These are phyloP conservation scores for Pulveroboletus sp. DNA, from an alignment of 768 basidiomycete genomes.

Conservation along the genomic window DNA sequence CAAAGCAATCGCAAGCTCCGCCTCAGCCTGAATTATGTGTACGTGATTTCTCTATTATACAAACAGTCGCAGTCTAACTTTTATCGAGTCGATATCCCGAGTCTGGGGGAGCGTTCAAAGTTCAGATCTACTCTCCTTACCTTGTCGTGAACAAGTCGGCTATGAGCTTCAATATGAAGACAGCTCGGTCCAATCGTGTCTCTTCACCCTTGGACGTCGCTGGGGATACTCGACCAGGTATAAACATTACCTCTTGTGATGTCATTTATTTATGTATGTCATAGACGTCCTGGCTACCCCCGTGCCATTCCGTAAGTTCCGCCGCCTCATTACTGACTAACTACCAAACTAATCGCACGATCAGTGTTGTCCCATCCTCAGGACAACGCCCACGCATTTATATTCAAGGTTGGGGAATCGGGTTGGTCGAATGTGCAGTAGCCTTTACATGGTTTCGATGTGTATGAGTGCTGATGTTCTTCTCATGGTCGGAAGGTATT, in stretches of 20 bases:
- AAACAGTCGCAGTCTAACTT: slow-evolving; percentile 6
- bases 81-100: slow-evolving; percentile 65
- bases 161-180: slow-evolving; percentile 71
- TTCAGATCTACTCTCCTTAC: slow-evolving; percentile 91
- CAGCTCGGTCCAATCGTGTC: slow-evolving; percentile 56
- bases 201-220: slow-evolving; percentile 74
- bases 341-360: neutral
- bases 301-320: slow-evolving; percentile 73
- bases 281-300: slow-evolving; percentile 46
- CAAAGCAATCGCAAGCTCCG: slow-evolving; percentile 69
- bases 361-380: slow-evolving; percentile 89
- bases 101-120: slow-evolving; percentile 93
- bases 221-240: slow-evolving; percentile 71
- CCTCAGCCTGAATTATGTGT: slow-evolving; percentile 89
- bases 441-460: slow-evolving; percentile 3
- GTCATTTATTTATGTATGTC: slow-evolving; percentile 6
- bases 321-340: slow-evolving; percentile 4
- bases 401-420: slow-evolving; percentile 77
- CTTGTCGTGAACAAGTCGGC: slow-evolving; percentile 91
- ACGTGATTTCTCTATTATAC: slow-evolving; percentile 28
- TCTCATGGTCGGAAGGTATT: slow-evolving; percentile 48
- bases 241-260: slow-evolving; percentile 12
- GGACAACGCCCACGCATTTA: slow-evolving; percentile 77
- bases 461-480: slow-evolving; percentile 4
- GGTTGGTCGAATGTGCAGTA: slow-evolving; percentile 77